A percentile compares a stretch with the other conserved stretches of the same genome.
These are phyloP conservation scores for Fusarium falciforme DNA, from an alignment of 2,329 filamentous ascomycete genomes.

Conservation along the genomic window DNA sequence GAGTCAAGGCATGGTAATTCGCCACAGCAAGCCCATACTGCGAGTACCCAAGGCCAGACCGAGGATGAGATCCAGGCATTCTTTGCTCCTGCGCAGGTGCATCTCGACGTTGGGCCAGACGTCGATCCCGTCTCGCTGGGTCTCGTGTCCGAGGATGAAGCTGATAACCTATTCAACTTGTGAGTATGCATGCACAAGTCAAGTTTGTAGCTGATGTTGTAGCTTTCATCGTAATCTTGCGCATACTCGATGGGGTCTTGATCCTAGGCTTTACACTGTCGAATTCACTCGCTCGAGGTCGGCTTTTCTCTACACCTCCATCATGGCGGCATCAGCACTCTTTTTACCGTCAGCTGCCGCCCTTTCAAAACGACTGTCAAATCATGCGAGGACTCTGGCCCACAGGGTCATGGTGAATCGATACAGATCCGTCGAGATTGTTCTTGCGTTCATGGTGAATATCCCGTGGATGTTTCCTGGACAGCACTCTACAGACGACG, in stretches of 20 bases:
- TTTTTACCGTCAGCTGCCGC: conserved; percentile 74
- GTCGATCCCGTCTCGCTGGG: conserved; percentile 78
- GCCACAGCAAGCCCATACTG: conserved; percentile 39
- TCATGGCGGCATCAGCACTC: conserved; percentile 74
- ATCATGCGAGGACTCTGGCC: conserved; percentile 72
- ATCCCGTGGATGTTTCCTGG: conserved; percentile 81
- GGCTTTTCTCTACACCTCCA: conserved; percentile 77
- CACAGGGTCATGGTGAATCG: conserved; percentile 70
- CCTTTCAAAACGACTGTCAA: conserved; percentile 72
- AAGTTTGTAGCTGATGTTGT: neutral
- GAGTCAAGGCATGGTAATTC: conserved; percentile 45
- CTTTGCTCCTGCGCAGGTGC: conserved; percentile 73
- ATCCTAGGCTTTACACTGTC: conserved; percentile 73
- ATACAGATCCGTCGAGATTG: conserved; percentile 77
- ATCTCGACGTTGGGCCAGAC: conserved; percentile 71
- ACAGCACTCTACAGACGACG: conserved; percentile 75
- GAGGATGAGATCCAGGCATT: conserved; percentile 70
- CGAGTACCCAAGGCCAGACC: conserved; percentile 34
- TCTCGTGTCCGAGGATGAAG: conserved; percentile 73
- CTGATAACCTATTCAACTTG: conserved; percentile 73
- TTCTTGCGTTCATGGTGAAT: conserved; percentile 80
- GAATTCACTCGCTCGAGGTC: conserved; percentile 75
- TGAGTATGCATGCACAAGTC: conserved; percentile 51
- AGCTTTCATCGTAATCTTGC: conserved; percentile 78
- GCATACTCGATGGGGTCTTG: conserved; percentile 80